phyloP scores from a whole-genome alignment of 1,284 basidiomycete species.

The Rhodotorula glutinis region DNA sequence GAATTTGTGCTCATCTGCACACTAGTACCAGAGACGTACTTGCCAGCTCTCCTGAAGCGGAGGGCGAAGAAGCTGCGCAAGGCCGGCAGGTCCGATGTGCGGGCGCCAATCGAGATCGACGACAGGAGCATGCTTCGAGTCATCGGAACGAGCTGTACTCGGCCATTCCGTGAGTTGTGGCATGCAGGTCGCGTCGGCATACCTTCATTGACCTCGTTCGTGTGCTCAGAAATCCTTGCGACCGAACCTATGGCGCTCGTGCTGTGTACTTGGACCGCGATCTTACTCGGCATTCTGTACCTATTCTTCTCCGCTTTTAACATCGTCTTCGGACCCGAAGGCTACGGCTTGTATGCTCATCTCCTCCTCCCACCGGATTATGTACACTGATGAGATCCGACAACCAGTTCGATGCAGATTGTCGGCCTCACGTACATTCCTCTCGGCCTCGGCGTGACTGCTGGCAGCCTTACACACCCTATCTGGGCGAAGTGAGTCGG shows the following conservation, averaged over 20 bases:
- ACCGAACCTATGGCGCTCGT: conserved; percentile 72
- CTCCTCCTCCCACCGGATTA: neutral
- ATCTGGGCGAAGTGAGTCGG: conserved; percentile 60
- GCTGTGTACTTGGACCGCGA: conserved; percentile 60
- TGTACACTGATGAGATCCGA: neutral
- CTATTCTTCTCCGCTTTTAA: conserved; percentile 66
- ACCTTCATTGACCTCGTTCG: too few species aligned
- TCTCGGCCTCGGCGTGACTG: conserved; percentile 65
- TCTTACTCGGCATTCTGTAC: conserved; percentile 72
- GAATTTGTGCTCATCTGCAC: conserved; percentile 46
- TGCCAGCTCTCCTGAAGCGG: conserved; percentile 60
- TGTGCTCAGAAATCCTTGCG: conserved; percentile 65
- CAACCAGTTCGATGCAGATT: conserved; percentile 46
- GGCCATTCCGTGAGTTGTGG: conserved; percentile 66
- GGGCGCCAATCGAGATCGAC: conserved; percentile 58
- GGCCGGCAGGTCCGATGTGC: conserved; percentile 55
- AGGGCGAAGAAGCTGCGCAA: conserved; percentile 59
- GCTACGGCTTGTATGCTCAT: conserved; percentile 58
- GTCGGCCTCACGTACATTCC: conserved; percentile 69
- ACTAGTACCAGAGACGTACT: conserved; percentile 70
- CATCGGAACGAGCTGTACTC: conserved; percentile 59
- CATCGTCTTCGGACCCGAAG: conserved; percentile 64
- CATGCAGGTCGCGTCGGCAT: too few species aligned
- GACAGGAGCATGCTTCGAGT: conserved; percentile 54
- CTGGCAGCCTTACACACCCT: conserved; percentile 59